Percentiles rank a stretch among this genome's conserved stretches.
phyloP scores from a whole-genome alignment of 345 rosid species.

The Linum lewisii region DNA sequence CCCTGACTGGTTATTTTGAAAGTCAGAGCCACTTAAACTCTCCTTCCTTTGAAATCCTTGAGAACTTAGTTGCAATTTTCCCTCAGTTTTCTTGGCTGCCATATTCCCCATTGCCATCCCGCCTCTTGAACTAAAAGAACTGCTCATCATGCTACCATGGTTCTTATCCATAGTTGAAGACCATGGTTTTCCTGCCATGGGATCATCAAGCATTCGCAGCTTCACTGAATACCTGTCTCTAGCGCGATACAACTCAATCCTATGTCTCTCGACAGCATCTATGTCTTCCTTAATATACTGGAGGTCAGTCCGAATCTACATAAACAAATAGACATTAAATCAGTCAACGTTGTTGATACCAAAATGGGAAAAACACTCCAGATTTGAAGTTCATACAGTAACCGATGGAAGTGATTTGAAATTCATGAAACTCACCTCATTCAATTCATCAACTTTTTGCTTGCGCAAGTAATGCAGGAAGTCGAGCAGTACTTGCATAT shows the following conservation, averaged over 20 bases:
- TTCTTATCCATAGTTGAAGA: conserved; percentile 46
- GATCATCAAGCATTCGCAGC: conserved; percentile 78
- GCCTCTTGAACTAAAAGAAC: conserved; percentile 50
- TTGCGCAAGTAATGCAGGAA: conserved; percentile 76
- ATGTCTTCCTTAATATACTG: conserved; percentile 84
- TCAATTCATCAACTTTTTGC: conserved; percentile 83
- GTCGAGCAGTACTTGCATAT: conserved; percentile 90
- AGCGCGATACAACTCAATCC: conserved; percentile 70
- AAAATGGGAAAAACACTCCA: background rate
- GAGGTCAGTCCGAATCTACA: conserved; percentile 77
- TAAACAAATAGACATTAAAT: conserved; percentile 14
- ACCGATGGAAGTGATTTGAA: background rate
- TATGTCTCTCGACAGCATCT: conserved; percentile 79
- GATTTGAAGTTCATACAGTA: background rate
- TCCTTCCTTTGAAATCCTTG: conserved; percentile 68
- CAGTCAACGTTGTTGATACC: conserved; percentile 1
- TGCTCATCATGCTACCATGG: conserved; percentile 36
- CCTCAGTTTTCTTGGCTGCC: conserved; percentile 55
- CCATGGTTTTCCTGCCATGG: conserved; percentile 50
- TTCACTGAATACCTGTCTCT: conserved; percentile 72
- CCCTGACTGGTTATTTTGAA: conserved; percentile 70
- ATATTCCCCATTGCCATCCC: conserved; percentile 44
- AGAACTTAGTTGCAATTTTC: conserved; percentile 57
- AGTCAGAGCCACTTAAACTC: conserved; percentile 51
- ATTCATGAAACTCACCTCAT: conserved; percentile 44